Conservation (phyloP, 495 filamentous ascomycete genomes). For the Penicillium robsamsonii region DNA sequence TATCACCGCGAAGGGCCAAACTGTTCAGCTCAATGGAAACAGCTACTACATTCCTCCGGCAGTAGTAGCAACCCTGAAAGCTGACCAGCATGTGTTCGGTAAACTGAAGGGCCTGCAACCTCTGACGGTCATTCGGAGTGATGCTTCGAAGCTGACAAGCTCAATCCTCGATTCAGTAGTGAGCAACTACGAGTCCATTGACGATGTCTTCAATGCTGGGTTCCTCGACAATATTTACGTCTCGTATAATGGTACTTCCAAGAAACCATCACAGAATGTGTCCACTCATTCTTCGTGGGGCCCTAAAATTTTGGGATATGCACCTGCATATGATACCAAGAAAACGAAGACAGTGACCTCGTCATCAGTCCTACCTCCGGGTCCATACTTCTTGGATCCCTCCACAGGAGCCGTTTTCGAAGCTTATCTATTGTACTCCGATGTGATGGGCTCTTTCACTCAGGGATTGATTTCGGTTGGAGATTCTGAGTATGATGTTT, state of each 20-base stretch:
- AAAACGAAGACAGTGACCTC: background rate
- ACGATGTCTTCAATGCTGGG: background rate
- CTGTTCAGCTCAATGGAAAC: background rate
- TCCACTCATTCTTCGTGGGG: background rate
- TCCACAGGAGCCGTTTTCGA: background rate
- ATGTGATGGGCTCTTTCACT: background rate
- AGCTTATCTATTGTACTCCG: background rate
- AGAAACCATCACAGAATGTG: background rate
- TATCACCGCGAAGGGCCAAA: background rate
- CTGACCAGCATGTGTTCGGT: background rate
- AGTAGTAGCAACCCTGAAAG: background rate
- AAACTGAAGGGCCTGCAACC: background rate
- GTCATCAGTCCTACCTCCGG: background rate
- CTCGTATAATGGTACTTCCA: background rate
- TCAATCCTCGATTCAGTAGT: background rate
- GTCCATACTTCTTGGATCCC: background rate
- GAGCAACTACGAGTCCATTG: background rate
- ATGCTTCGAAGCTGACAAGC: background rate
- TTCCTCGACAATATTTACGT: background rate
- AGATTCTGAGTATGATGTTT: background rate
- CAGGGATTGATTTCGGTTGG: background rate
- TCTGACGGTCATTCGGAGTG: background rate
- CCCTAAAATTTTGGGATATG: background rate
- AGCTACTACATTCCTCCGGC: background rate
- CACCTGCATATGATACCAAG: background rate